These are phyloP conservation scores for Cyberlindnera euphorbiiphila DNA, from an alignment of 805 yeast genomes.

Conservation along the genomic window DNA sequence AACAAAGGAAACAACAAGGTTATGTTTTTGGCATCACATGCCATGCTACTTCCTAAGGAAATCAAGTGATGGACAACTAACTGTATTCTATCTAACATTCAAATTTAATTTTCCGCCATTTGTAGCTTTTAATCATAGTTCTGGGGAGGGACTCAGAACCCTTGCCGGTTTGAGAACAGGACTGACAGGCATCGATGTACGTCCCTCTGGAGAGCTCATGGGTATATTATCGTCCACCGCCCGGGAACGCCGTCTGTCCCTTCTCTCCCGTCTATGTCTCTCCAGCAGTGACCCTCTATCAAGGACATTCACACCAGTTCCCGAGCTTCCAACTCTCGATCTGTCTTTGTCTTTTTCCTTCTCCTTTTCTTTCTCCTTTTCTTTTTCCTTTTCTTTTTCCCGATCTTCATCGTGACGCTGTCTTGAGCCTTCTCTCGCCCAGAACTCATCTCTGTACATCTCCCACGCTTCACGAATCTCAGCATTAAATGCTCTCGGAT, in stretches of 20 bases:
- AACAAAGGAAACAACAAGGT: background rate
- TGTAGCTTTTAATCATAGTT: background rate
- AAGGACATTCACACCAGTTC: slow-evolving; percentile 15
- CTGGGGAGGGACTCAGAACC: slow-evolving; percentile 22
- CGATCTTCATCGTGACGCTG: slow-evolving; percentile 35
- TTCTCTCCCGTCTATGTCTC: slow-evolving; percentile 38
- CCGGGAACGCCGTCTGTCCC: slow-evolving; percentile 35
- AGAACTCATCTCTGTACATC: slow-evolving; percentile 84
- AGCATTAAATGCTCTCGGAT: slow-evolving; percentile 76
- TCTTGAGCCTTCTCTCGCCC: slow-evolving; percentile 79
- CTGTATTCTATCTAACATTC: no score
- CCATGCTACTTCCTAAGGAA: background rate
- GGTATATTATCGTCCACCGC: slow-evolving; percentile 11
- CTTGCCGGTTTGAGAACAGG: slow-evolving; percentile 3
- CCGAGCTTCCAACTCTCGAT: slow-evolving; percentile 10
- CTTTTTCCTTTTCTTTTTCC: slow-evolving; percentile 7
- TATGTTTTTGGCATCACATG: background rate
- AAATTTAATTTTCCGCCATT: no score
- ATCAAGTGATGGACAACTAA: background rate
- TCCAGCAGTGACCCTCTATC: slow-evolving; percentile 31
- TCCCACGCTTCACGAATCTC: slow-evolving; percentile 95
- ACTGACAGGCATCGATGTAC: slow-evolving; percentile 1
- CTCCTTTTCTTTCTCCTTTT: slow-evolving; percentile 10
- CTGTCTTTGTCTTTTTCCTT: slow-evolving; percentile 9
- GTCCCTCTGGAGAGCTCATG: background rate